Conservation (phyloP, 2,329 filamentous ascomycete genomes). For the Penicillium sp. region DNA sequence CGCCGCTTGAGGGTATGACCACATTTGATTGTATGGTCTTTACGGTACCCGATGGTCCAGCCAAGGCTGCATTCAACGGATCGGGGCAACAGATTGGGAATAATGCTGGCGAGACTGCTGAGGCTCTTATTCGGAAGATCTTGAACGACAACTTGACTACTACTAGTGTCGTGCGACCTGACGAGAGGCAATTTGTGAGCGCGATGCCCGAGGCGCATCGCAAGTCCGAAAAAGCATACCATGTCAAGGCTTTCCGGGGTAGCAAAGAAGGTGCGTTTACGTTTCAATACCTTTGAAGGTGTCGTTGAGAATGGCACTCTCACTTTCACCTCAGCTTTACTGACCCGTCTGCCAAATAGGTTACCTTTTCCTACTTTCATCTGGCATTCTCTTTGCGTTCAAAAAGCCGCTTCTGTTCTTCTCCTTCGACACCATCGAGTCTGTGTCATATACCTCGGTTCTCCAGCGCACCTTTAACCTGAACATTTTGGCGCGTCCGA, state of each 20-base stretch:
- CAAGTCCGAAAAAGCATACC: constrained; percentile 67
- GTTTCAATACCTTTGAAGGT: background rate
- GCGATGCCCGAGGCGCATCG: constrained; percentile 65
- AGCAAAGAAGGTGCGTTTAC: constrained; percentile 65
- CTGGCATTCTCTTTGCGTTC: constrained; percentile 68
- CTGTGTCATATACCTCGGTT: constrained; percentile 68
- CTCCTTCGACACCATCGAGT: constrained; percentile 63
- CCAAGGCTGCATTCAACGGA: constrained; percentile 53
- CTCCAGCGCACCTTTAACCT: constrained; percentile 71
- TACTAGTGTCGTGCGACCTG: constrained; percentile 59
- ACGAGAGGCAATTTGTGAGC: constrained; percentile 64
- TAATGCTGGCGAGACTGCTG: constrained; percentile 54
- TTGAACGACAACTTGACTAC: constrained; percentile 58
- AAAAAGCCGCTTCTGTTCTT: constrained; percentile 70
- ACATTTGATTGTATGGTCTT: constrained; percentile 64
- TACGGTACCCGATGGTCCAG: constrained; percentile 61
- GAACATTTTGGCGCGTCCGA: constrained; percentile 57
- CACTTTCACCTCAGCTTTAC: background rate
- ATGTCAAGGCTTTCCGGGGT: constrained; percentile 68
- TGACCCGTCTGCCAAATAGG: constrained; percentile 48
- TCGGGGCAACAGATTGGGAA: constrained; percentile 52
- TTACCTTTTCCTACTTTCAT: constrained; percentile 67
- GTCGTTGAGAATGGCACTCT: background rate
- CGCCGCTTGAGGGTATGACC: constrained; percentile 49
- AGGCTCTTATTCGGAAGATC: constrained; percentile 50